These are phyloP conservation scores for Iberis amara DNA, from an alignment of 441 rosid genomes.

Conservation along the genomic window DNA sequence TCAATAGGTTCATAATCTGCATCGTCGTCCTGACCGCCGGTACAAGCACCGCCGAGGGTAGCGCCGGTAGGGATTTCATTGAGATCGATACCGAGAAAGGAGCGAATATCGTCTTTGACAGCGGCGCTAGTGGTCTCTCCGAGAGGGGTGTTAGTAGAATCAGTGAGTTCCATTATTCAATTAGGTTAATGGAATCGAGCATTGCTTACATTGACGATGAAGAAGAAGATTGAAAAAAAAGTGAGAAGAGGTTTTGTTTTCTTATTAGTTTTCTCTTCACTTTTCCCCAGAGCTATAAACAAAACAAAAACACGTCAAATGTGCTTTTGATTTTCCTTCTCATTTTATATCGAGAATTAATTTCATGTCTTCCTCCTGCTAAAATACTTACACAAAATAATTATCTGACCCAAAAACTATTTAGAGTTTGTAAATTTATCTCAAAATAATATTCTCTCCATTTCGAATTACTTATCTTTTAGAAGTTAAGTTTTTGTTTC, in stretches of 20 bases:
- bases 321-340: too few species aligned
- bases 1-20: slow-evolving; percentile 42
- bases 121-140: slow-evolving; percentile 18
- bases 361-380: too few species aligned
- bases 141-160: slow-evolving; percentile 33
- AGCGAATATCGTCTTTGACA: slow-evolving; percentile 37
- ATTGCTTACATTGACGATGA: slow-evolving; percentile 30
- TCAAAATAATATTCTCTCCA: too few species aligned
- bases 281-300: slow-evolving; percentile 32
- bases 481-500: too few species aligned
- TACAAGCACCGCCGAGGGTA: slow-evolving; percentile 30
- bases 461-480: too few species aligned
- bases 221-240: slow-evolving; percentile 18
- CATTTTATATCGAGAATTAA: too few species aligned
- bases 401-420: too few species aligned
- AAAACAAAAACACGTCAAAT: background rate
- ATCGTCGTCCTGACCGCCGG: slow-evolving; percentile 24
- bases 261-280: slow-evolving; percentile 23
- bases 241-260: slow-evolving; percentile 16
- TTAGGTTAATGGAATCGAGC: slow-evolving; percentile 31
- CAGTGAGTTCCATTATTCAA: slow-evolving; percentile 57
- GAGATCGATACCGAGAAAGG: slow-evolving; percentile 76
- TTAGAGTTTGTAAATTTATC: too few species aligned
- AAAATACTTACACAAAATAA: too few species aligned
- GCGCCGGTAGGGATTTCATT: slow-evolving; percentile 73